Base-by-base conservation (phyloP, 176 grass and related monocot genomes). In the Carex scoparia region DNA sequence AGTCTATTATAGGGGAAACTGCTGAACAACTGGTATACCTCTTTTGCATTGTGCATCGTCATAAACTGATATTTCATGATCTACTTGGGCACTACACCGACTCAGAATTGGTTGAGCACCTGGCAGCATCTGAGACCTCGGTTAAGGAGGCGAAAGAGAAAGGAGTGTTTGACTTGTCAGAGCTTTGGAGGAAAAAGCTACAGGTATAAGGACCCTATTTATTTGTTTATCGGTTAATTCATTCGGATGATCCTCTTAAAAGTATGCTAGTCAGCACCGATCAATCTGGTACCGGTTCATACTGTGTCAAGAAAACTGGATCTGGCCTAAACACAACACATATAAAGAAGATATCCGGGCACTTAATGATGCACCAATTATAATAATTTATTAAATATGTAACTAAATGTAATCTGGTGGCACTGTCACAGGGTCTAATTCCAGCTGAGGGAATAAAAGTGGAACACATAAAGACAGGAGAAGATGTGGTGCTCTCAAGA, bases 391-490 rank as follows among this genome's bases (percentile, higher is more conserved):
- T 16, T 10, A 82, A 44, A 67, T 48, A 63, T 19, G 13, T 49
- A 51, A 82, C 2, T 64, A 64, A 62, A 10, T 27, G 38, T 64
- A 38, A 64, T 61, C 57, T 64, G 37, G 37, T 19, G 33, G 35
- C 31, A 42, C 15, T 63, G 55, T 48, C 10, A 67, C 59, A 82
- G 61, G 40, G 37, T 28, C 37, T 53, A 67, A 67, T 93, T 42
- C 90, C 90, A 7, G 42, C 62, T 9, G 88, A 90, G 5, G 92
- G 94, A 59, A 87, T 91, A 78, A 87, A 69, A 80, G 70, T 67
- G 53, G 49, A 18, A 51, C 87, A 94, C 81, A 97, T 97, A 87
- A 81, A 86, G 78, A 97, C 92, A 12, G 89, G 90, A n/a, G 90
- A 97, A 76, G 81, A 84, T 1, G 92, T 97, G 44, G 48, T 46